Conservation (phyloP, 2,329 filamentous ascomycete genomes). For the Colletotrichum sp. region DNA sequence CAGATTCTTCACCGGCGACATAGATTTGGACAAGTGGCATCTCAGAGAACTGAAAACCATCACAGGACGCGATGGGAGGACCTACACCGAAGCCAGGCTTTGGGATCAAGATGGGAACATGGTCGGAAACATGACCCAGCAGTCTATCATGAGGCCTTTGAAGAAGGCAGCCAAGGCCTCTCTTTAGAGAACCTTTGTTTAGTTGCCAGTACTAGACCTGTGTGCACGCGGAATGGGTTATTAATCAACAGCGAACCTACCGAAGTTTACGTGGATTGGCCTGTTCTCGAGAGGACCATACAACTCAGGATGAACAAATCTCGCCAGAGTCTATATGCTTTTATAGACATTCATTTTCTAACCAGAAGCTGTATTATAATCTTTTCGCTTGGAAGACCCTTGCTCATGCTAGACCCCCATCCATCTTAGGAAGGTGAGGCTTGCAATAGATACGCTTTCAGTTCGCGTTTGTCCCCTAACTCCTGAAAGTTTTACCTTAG, state of each 20-base stretch:
- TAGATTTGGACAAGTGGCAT: slow-evolving; percentile 46
- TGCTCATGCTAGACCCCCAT: background rate
- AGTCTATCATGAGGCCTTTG: slow-evolving; percentile 37
- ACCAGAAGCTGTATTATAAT: background rate
- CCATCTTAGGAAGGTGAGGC: background rate
- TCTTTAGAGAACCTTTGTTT: background rate
- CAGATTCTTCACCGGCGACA: slow-evolving; percentile 40
- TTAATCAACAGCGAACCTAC: background rate
- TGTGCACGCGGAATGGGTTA: background rate
- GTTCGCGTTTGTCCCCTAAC: background rate
- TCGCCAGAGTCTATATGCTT: background rate
- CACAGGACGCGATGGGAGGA: slow-evolving; percentile 42
- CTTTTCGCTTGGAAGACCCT: background rate
- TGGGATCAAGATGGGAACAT: slow-evolving; percentile 48
- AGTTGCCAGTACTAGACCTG: background rate
- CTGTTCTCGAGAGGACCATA: background rate
- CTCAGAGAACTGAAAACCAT: slow-evolving; percentile 43
- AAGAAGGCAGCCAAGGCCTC: background rate
- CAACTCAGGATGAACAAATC: background rate
- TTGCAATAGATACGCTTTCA: background rate
- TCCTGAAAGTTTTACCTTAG: background rate
- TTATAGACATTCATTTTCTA: background rate
- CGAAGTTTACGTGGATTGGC: background rate
- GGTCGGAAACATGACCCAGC: slow-evolving; percentile 53
- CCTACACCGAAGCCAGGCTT: slow-evolving; percentile 47